phyloP scores from a whole-genome alignment of 441 rosid species.

The Hypseocharis bilobata region DNA sequence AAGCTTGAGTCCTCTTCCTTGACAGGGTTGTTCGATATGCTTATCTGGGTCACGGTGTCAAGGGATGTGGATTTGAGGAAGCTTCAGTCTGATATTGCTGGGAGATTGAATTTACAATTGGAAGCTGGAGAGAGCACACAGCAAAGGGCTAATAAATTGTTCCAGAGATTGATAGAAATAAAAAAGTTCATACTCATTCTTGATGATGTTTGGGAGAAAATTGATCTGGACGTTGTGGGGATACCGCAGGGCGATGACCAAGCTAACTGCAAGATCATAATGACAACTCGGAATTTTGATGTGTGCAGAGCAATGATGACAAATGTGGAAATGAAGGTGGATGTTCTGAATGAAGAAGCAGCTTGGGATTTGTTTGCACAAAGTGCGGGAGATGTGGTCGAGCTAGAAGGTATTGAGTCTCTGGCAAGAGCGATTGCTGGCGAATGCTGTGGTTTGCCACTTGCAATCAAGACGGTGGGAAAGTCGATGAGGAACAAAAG shows the following conservation, averaged over 20 bases:
- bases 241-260: conserved; percentile 25
- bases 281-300: conserved; percentile 26
- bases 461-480: conserved; percentile 30
- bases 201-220: conserved; percentile 32
- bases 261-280: conserved; percentile 24
- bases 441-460: conserved; percentile 31
- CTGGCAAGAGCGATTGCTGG: conserved; percentile 25
- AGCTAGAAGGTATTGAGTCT: conserved; percentile 12
- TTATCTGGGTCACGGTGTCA: conserved; percentile 47
- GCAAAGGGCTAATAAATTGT: conserved; percentile 20
- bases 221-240: conserved; percentile 24
- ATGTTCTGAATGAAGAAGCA: conserved; percentile 21
- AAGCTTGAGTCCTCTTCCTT: conserved; percentile 24
- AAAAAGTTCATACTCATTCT: conserved; percentile 27
- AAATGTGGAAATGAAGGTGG: conserved; percentile 22
- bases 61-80: conserved; percentile 29
- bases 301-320: conserved; percentile 34
- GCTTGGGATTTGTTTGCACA: conserved; percentile 29
- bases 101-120: conserved; percentile 19
- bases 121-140: conserved; percentile 15
- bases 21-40: conserved; percentile 29
- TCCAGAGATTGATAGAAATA: conserved; percentile 16
- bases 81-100: conserved; percentile 37
- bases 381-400: conserved; percentile 25
- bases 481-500: conserved; percentile 22